phyloP scores from a whole-genome alignment of 306 rosid species.

The Carpinus fangiana region DNA sequence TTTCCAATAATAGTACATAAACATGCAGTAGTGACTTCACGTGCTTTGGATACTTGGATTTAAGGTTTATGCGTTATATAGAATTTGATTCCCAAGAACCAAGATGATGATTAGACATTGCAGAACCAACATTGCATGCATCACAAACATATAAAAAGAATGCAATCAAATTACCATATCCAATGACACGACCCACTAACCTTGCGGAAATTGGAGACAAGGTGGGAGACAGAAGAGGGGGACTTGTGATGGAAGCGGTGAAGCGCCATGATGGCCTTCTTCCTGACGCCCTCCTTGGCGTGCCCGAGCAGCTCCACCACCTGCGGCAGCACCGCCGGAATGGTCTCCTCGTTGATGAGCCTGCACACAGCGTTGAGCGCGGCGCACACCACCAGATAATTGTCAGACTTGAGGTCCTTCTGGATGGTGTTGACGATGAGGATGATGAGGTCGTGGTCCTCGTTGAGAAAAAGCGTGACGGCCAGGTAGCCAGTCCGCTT shows the following conservation, averaged over 20 bases:
- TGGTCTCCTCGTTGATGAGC: constrained; percentile 88
- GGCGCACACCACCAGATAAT: constrained; percentile 78
- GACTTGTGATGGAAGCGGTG: constrained; percentile 84
- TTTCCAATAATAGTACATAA: too few relatives aligned
- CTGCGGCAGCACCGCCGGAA: constrained; percentile 90
- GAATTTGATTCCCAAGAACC: background rate
- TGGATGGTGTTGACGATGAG: constrained; percentile 94
- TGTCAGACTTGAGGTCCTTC: constrained; percentile 85
- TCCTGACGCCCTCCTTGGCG: constrained; percentile 77
- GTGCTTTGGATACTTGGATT: too few relatives aligned
- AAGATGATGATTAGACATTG: background rate
- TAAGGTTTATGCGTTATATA: too few relatives aligned
- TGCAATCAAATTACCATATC: too few relatives aligned
- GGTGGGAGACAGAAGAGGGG: constrained; percentile 73
- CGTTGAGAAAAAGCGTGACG: constrained; percentile 80
- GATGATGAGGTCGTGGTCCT: constrained; percentile 85
- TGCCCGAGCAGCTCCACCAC: constrained; percentile 79
- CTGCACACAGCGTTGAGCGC: constrained; percentile 84
- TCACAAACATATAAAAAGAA: too few relatives aligned
- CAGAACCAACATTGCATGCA: background rate
- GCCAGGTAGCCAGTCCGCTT: constrained; percentile 96
- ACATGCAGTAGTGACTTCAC: too few relatives aligned
- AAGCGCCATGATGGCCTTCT: constrained; percentile 89
- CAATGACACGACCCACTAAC: background rate
- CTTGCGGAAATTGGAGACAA: constrained; percentile 69